phyloP scores from a whole-genome alignment of 495 filamentous ascomycete species.

The Durotheca rogersii region DNA sequence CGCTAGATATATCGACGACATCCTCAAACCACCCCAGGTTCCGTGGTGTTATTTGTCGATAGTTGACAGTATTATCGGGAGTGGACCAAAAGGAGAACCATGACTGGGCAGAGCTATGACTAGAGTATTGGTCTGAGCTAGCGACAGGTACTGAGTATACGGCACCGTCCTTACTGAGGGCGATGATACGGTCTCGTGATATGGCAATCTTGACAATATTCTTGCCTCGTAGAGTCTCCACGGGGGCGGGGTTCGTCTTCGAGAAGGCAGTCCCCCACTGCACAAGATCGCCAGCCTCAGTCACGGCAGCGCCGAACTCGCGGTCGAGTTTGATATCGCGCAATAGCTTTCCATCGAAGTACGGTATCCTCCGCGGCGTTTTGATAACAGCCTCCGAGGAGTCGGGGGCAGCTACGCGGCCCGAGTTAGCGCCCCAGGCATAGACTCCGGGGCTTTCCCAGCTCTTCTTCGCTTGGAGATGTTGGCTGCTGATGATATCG shows the following conservation, averaged over 20 bases:
- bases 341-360: slow-evolving; percentile 82
- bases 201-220: slow-evolving; percentile 69
- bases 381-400: slow-evolving; percentile 76
- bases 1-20: slow-evolving; percentile 69
- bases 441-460: slow-evolving; percentile 90
- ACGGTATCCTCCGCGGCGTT: slow-evolving; percentile 72
- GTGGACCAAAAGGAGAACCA: slow-evolving; percentile 79
- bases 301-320: slow-evolving; percentile 83
- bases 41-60: slow-evolving; percentile 68
- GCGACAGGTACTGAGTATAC: slow-evolving; percentile 88
- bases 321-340: slow-evolving; percentile 84
- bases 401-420: slow-evolving; percentile 79
- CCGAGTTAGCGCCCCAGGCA: slow-evolving; percentile 89
- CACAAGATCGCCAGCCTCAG: slow-evolving; percentile 82
- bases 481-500: slow-evolving; percentile 71
- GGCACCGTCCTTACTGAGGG: slow-evolving; percentile 70
- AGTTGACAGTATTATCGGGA: slow-evolving; percentile 56
- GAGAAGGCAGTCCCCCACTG: slow-evolving; percentile 88
- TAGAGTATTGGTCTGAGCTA: slow-evolving; percentile 62
- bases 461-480: slow-evolving; percentile 82
- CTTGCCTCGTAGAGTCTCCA: slow-evolving; percentile 76
- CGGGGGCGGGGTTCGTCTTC: slow-evolving; percentile 50
- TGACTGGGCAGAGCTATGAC: slow-evolving; percentile 56
- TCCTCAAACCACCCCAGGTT: slow-evolving; percentile 70
- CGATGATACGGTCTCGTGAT: slow-evolving; percentile 80